phyloP scores from a whole-genome alignment of 306 rosid species.

The Cucumis sativus region DNA sequence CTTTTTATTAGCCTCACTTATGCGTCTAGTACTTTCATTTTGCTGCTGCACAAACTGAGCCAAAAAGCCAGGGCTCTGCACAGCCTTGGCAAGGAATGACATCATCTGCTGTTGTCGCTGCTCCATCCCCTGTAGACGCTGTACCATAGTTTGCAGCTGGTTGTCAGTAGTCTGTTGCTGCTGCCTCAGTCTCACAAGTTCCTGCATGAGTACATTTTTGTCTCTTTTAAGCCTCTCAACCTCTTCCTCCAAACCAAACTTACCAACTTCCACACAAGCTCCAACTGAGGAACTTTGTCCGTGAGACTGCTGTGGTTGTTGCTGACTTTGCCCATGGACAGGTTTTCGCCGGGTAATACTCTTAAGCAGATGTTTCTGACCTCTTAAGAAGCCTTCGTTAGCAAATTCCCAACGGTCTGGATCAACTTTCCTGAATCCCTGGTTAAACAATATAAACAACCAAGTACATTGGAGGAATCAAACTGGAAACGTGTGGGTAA shows the following conservation, averaged over 20 bases:
- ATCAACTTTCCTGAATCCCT: constrained; percentile 98
- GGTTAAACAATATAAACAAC: constrained; percentile 11
- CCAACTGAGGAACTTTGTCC: constrained; percentile 73
- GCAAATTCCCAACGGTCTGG: constrained; percentile 99
- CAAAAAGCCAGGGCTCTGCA: constrained; percentile 91
- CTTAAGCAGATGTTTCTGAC: constrained; percentile 87
- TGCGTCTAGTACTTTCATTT: constrained; percentile 72
- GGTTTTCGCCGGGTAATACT: constrained; percentile 78
- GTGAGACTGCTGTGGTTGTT: constrained; percentile 55
- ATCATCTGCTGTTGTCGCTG: constrained; percentile 97
- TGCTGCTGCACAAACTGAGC: constrained; percentile 93
- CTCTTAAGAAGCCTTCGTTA: constrained; percentile 86
- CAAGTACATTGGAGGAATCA: background rate
- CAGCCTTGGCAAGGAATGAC: constrained; percentile 96
- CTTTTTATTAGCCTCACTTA: constrained; percentile 69
- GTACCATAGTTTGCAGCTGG: constrained; percentile 89
- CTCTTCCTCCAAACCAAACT: constrained; percentile 96
- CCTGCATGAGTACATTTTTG: constrained; percentile 96
- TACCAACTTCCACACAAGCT: constrained; percentile 96
- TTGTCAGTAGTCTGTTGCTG: constrained; percentile 92
- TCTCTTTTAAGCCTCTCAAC: constrained; percentile 94
- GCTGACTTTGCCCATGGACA: constrained; percentile 65
- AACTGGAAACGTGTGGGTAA: background rate
- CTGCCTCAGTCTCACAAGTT: constrained; percentile 94
- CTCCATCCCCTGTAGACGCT: constrained; percentile 97